Evolutionary conservation across 2,329 filamentous ascomycete species (phyloP).

Genomic region (Fusarium sp.): DNA sequence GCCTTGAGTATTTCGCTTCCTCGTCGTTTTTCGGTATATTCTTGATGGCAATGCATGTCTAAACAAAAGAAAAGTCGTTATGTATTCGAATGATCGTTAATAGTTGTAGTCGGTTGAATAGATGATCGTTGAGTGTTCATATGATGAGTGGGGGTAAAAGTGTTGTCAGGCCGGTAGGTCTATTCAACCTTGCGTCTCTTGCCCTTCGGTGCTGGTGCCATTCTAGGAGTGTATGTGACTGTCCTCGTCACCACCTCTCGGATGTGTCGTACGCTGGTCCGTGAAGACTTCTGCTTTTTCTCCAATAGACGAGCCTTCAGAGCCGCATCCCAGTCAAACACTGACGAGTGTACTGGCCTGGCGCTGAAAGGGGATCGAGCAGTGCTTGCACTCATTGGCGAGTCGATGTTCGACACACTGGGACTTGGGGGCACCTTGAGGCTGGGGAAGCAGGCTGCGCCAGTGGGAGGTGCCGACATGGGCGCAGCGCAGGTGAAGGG

Average conservation of each 20-base stretch:
- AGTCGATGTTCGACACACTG: slow-evolving; percentile 73
- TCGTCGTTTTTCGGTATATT: slow-evolving; percentile 40
- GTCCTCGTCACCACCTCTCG: slow-evolving; percentile 94
- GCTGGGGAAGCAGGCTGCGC: slow-evolving; percentile 71
- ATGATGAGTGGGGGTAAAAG: slow-evolving; percentile 2
- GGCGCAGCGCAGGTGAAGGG: slow-evolving; percentile 64
- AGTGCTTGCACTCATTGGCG: slow-evolving; percentile 73
- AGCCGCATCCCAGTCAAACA: slow-evolving; percentile 82
- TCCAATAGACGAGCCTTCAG: slow-evolving; percentile 75
- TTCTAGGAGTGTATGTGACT: slow-evolving; percentile 87
- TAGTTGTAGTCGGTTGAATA: slow-evolving; percentile 17
- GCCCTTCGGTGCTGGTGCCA: slow-evolving; percentile 90
- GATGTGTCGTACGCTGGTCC: slow-evolving; percentile 76
- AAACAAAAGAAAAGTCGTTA: slow-evolving; percentile 47
- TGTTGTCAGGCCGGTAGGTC: slow-evolving; percentile 14
- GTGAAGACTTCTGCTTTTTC: slow-evolving; percentile 67
- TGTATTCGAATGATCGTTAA: slow-evolving; percentile 42
- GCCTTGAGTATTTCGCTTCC: slow-evolving; percentile 26
- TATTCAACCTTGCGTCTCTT: slow-evolving; percentile 83
- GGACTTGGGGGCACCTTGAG: slow-evolving; percentile 84
- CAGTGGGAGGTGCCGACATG: slow-evolving; percentile 71
- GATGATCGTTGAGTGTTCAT: slow-evolving; percentile 19
- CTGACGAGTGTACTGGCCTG: slow-evolving; percentile 74
- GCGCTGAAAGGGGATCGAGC: slow-evolving; percentile 81
- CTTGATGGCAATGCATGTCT: slow-evolving; percentile 41